Conservation (phyloP, 768 basidiomycete genomes). For the Boletus rubroflammeus region DNA sequence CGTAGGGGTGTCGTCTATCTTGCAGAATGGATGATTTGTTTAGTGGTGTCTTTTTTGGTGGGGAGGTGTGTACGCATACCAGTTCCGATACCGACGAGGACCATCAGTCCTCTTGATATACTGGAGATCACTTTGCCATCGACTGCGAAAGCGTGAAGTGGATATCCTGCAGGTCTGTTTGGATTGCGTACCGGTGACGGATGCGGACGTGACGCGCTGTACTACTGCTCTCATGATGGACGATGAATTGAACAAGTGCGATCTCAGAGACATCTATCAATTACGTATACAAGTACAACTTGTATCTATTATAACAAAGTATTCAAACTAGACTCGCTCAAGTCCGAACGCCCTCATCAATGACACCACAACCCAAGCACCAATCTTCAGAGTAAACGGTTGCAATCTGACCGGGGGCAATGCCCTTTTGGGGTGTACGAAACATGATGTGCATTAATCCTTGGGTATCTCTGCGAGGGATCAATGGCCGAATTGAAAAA, state of each 20-base stretch:
- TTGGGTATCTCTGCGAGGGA: conserved; percentile 17
- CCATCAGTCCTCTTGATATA: conserved; percentile 84
- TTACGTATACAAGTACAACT: neutral
- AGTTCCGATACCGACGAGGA: conserved; percentile 83
- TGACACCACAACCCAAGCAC: conserved; percentile 83
- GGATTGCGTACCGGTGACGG: conserved; percentile 63
- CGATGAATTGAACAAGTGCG: too few species aligned
- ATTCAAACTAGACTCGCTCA: neutral
- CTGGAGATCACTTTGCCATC: conserved; percentile 74
- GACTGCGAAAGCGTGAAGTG: conserved; percentile 45
- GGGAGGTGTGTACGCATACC: conserved; percentile 42
- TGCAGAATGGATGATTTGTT: conserved; percentile 16
- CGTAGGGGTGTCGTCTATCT: conserved; percentile 71
- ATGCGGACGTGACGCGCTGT: conserved; percentile 79
- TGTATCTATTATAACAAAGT: neutral
- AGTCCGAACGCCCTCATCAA: conserved; percentile 33
- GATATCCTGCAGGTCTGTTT: neutral
- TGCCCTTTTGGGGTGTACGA: conserved; percentile 57
- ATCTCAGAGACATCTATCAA: neutral
- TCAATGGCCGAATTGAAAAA: conserved; percentile 3
- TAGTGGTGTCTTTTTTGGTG: neutral
- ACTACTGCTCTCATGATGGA: conserved; percentile 75
- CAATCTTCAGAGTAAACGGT: conserved; percentile 68
- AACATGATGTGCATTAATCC: conserved; percentile 44
- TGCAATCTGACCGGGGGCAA: conserved; percentile 79